Evolutionary conservation across 164 flowering plant genomes (phyloP).

Genomic region (Macadamia tetraphylla): DNA sequence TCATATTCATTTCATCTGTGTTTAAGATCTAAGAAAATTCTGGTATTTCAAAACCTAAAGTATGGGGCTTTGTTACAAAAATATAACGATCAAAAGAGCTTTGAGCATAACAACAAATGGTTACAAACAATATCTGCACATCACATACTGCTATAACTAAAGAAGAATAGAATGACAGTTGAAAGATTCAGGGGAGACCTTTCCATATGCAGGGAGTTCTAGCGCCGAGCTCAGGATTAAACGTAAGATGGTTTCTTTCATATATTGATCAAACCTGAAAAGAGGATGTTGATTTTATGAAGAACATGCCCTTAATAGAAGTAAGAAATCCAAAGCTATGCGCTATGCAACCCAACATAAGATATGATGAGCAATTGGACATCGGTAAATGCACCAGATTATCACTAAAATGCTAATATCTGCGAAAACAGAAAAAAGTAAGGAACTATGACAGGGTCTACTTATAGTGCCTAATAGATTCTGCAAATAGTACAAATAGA

Average conservation of each 20-base stretch:
- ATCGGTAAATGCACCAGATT: too few relatives aligned
- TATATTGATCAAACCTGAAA: constrained; percentile 59
- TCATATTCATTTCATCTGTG: background rate
- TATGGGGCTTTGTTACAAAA: too few relatives aligned
- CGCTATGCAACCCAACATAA: too few relatives aligned
- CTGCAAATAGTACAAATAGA: too few relatives aligned
- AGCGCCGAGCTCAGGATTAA: constrained; percentile 55
- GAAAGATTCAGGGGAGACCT: constrained; percentile 36
- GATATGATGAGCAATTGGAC: too few relatives aligned
- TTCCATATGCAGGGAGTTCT: constrained; percentile 58
- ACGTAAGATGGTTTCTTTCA: constrained; percentile 39
- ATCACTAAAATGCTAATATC: too few relatives aligned
- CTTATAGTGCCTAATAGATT: too few relatives aligned
- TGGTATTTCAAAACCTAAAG: background rate
- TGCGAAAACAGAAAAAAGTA: too few relatives aligned
- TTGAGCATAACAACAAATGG: background rate
- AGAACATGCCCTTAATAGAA: background rate
- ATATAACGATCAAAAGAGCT: background rate
- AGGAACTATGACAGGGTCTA: too few relatives aligned
- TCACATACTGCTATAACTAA: background rate
- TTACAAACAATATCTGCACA: background rate
- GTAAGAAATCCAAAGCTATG: background rate
- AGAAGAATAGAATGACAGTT: background rate
- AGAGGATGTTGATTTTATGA: background rate
- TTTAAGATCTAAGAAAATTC: background rate